phyloP scores from a whole-genome alignment of 306 rosid species.

The Cicer pinnatifidum region DNA sequence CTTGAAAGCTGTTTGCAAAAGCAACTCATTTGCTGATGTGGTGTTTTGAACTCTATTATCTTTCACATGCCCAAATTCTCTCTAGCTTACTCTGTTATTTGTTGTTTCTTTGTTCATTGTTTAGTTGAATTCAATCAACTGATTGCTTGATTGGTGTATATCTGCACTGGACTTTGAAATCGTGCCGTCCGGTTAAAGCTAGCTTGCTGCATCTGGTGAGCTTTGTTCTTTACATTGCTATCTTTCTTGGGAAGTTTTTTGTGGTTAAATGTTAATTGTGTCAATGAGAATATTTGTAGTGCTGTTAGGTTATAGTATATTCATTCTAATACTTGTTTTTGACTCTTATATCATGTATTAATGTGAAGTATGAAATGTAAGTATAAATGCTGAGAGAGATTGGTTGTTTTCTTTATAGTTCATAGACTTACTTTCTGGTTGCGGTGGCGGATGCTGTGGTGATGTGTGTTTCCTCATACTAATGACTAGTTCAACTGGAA shows the following conservation, averaged over 20 bases:
- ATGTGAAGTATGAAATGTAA: conserved; percentile 1
- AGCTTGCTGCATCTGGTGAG: conserved; percentile 33
- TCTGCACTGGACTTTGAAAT: conserved; percentile 35
- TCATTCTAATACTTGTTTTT: conserved; percentile 15
- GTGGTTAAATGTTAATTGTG: not conserved
- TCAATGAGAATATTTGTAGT: conserved; percentile 35
- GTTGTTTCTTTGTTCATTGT: not conserved
- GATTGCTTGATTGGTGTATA: conserved; percentile 18
- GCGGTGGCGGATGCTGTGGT: conserved; percentile 53
- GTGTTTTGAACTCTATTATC: not conserved
- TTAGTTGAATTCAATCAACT: conserved; percentile 6
- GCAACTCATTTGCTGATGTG: conserved; percentile 2
- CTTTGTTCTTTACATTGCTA: conserved; percentile 23
- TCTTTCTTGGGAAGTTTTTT: conserved; percentile 35
- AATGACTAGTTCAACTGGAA: conserved; percentile 49
- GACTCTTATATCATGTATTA: not conserved
- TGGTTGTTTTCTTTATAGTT: conserved; percentile 31
- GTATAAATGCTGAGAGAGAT: not conserved
- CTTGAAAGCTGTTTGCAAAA: conserved; percentile 4
- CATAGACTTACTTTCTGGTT: conserved; percentile 40
- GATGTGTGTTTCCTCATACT: conserved; percentile 37
- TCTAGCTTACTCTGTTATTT: not conserved
- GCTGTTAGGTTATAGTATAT: conserved; percentile 12
- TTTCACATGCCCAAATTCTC: not conserved
- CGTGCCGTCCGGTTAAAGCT: conserved; percentile 1